Base-by-base conservation (phyloP, 805 yeast genomes). In the Metschnikowia drakensbergensis region DNA sequence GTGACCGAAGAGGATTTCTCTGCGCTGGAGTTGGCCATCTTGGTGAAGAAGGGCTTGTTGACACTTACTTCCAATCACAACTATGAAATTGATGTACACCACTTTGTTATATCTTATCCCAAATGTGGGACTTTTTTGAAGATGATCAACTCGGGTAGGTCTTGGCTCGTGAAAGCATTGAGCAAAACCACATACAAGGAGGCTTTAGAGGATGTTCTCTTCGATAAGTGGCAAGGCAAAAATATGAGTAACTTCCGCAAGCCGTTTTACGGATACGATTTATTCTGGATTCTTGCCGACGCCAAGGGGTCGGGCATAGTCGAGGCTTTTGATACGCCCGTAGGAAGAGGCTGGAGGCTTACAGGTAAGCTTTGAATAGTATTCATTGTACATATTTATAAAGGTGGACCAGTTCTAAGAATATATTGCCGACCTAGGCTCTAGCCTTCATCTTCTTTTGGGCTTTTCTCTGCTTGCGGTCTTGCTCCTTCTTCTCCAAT, bases 381-480 rank as follows among this genome's bases (percentile, higher is more conserved):
- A 25, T 23, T 7, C 13, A 40, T 40, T 31, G 29, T 23, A 6
- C 31, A 26, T 17, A 17, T 25, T 8, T 10, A 6, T 32, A 43
- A 36, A 31, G 6, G 25, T 13, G n/a, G 7, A n/a, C 10, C 11
- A 26, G 29, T 23, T 6, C 22, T 17, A 4, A 40, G 6, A 17
- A n/a, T 5, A 13, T 5, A 8, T 34, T 11, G 10, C 8, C 5
- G 6, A 6, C 6, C 59, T 56, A 67, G 58, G 64, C 60, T 57
- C 67, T 68, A 35, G 68, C 61, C 58, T 76, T 82, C 68, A 84
- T 84, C 68, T 80, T 82, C 68, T 77, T 83, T 69, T 72, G 77
- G 64, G 71, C 70, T 69, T 88, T 87, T 72, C 89, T 83, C 64
- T 84, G 88, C 67, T 83, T 88, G 74, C 84, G 88, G 58, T 88